Evolutionary conservation across 768 basidiomycete genomes (phyloP), one percentile per base, ranked within the genome.

Genomic region (Dioszegia aurantiaca): DNA sequence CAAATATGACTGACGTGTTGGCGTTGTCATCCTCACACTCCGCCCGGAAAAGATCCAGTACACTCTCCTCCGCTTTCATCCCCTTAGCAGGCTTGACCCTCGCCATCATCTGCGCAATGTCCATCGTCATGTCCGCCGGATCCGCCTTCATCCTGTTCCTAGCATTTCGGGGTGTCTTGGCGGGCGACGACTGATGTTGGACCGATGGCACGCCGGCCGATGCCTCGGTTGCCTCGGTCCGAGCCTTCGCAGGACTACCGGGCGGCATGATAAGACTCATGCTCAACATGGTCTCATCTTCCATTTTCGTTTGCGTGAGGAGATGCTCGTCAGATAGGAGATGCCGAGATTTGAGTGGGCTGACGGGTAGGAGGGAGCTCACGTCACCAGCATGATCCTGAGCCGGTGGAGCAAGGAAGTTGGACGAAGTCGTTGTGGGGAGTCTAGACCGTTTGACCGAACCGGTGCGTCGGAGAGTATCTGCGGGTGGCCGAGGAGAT

Each of bases 1-100:
- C n/a, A n/a, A n/a, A n/a, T n/a, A n/a, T 17, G 14, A 68, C 69
- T 59, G 39, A 71, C 69, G 37, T 31, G 27, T 68, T 64, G 28
- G 63, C 30, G 9, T 56, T 60, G 24, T 67, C 69, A n/a, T 55
- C 45, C 24, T 45, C 49, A 17, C 55, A 19, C 5, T 63, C 61
- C 23, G 36, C 65, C 48, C 62, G 53, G 6, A 72, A 45, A 24
- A 72, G 43, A 54, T 72, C 68, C 24, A 65, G 63, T 40, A 72
- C 67, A 43, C 70, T 72, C 44, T 72, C 70, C 44, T 72, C 70
- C 0, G 64, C 67, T 21, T 68, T 68, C 19, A 60, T 61, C 12
- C 56, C 54, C 47, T 63, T 42, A 27, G 69, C 65, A 14, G 60
- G 64, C 48, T 66, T 69, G n/a, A 66, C 54, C 37, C 26, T 54